Evolutionary conservation across 2,329 filamentous ascomycete genomes (phyloP).

Genomic region (Pyrenochaeta sp.): DNA sequence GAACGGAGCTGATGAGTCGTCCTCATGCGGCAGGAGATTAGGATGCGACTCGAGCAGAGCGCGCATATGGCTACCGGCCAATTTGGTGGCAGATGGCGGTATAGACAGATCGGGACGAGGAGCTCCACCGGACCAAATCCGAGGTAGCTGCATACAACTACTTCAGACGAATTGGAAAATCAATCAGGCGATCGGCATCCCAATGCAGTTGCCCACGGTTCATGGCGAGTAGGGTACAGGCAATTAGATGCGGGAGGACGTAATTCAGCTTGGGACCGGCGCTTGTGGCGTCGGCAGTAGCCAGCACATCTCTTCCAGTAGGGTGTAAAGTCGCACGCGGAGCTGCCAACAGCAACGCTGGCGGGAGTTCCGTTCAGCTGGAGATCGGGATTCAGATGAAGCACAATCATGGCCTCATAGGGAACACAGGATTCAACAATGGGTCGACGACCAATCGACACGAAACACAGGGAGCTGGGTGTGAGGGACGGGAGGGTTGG

Average conservation of each 20-base stretch:
- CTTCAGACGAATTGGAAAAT: constrained; percentile 3
- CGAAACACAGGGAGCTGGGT: neutral
- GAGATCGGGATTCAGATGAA: neutral
- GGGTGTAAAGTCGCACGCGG: neutral
- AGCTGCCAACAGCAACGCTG: neutral
- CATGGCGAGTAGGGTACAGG: constrained; percentile 8
- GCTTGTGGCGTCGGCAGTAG: constrained; percentile 9
- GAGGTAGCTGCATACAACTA: neutral
- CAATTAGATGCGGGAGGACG: constrained; percentile 5
- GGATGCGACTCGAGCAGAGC: neutral
- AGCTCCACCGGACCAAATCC: neutral
- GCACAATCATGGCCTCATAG: neutral
- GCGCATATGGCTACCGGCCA: neutral
- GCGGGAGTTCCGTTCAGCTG: neutral
- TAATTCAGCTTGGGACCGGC: neutral
- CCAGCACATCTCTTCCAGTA: neutral
- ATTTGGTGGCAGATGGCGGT: neutral
- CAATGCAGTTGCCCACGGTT: constrained; percentile 6
- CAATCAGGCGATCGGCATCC: constrained; percentile 10
- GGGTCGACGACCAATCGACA: neutral
- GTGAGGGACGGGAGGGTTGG: constrained; percentile 1
- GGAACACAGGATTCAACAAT: neutral
- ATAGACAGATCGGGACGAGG: neutral
- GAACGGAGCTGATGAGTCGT: neutral
- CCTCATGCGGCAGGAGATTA: neutral